A percentile compares a stretch with the other conserved stretches of the same genome.
These are phyloP conservation scores for Polyporus arcularius DNA, from an alignment of 768 basidiomycete species.

Conservation along the genomic window DNA sequence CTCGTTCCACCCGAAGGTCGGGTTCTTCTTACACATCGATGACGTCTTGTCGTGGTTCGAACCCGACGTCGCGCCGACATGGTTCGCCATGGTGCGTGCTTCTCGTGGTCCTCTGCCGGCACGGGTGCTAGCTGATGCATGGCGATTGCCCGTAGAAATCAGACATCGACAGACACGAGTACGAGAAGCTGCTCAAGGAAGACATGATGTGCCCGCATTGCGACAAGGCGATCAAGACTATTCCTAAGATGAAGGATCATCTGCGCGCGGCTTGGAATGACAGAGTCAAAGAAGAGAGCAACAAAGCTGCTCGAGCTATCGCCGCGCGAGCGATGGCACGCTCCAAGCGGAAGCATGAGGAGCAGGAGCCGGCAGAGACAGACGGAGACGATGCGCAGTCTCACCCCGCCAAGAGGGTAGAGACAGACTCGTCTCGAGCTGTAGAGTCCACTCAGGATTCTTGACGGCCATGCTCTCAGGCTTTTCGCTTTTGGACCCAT, in stretches of 20 bases:
- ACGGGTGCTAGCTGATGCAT: not conserved
- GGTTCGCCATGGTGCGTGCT: slow-evolving; percentile 51
- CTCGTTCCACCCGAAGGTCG: slow-evolving; percentile 81
- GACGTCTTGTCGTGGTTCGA: slow-evolving; percentile 86
- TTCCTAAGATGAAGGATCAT: slow-evolving; percentile 75
- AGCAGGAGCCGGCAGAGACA: not conserved
- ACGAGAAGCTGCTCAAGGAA: slow-evolving; percentile 69
- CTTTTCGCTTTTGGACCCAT: not conserved
- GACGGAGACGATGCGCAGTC: not conserved
- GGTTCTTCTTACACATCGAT: slow-evolving; percentile 79
- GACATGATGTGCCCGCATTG: slow-evolving; percentile 74
- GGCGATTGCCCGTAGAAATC: slow-evolving; percentile 45
- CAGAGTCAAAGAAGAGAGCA: slow-evolving; percentile 39
- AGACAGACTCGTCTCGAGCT: not conserved
- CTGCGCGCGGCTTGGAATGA: slow-evolving; percentile 32
- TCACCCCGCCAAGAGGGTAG: slow-evolving; percentile 9
- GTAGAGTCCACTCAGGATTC: not conserved
- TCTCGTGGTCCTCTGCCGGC: not conserved
- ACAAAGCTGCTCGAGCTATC: slow-evolving; percentile 16
- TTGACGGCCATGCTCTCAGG: no score
- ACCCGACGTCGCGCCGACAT: slow-evolving; percentile 47
- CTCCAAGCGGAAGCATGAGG: slow-evolving; percentile 16
- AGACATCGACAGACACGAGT: slow-evolving; percentile 49
- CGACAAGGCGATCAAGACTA: slow-evolving; percentile 59
- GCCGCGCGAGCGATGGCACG: not conserved